Evolutionary conservation across 176 grass and related monocot species (phyloP), one percentile per base, ranked within the genome.

Genomic region (Rhynchospora pubera): DNA sequence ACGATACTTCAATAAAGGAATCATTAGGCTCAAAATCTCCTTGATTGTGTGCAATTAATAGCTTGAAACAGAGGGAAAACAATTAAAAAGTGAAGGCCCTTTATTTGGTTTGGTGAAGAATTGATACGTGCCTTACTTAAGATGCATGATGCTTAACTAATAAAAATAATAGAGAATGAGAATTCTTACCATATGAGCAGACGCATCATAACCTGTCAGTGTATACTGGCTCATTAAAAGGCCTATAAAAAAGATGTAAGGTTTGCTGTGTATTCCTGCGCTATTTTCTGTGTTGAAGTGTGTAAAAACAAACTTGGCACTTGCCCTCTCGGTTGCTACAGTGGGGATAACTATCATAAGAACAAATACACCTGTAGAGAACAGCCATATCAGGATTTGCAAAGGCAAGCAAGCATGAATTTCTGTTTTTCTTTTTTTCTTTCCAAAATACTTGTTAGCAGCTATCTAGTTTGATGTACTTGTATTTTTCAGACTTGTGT

Each of bases 191-290:
- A 90, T 90, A 75, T 90, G 84, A 48, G 88, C 88, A 80, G 88
- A 90, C n/a, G 88, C 88, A 84, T 90, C 88, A 51, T 90, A 90
- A 79, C 88, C 88, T 4, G 45, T 84, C 56, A 90, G 30, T 23
- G 88, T 84, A 51, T 90, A 90, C 79, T 90, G 88, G 80, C 88
- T 90, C 88, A 90, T 90, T 32, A 89, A 63, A 13, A 89, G 80
- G 16, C 88, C 88, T 47, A 89, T 79, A 61, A 89, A 66, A 86
- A 86, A 89, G 52, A 89, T 89, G 77, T 89, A 89, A 22, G 85
- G 63, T 65, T 83, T 89, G 79, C 73, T 90, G 81, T 86, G 72
- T 64, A 90, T 87, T 80, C 88, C 88, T 30, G 81, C 84, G 60
- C 67, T 64, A 81, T 90, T 87, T 7, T 86, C 85, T n/a, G 85